A percentile compares a stretch with the other conserved stretches of the same genome.
Evolutionary conservation across 2,329 filamentous ascomycete genomes (phyloP).

Genomic region (Fusarium fujikuroi): DNA sequence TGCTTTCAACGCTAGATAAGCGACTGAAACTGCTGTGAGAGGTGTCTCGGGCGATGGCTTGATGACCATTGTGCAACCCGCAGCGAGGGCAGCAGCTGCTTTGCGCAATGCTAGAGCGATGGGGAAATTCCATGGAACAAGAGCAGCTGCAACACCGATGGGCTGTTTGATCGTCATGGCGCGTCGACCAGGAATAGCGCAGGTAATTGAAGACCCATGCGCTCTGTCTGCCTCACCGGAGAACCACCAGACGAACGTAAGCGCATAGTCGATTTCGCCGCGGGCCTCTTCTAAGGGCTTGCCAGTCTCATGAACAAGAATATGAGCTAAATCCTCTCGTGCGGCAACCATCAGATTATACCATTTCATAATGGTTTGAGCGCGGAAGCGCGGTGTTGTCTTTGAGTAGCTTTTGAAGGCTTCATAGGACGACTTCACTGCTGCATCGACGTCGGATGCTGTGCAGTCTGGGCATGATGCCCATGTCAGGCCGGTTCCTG

Average conservation of each 20-base stretch:
- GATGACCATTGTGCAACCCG: slow-evolving; percentile 79
- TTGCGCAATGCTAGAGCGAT: slow-evolving; percentile 62
- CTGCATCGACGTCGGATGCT: slow-evolving; percentile 44
- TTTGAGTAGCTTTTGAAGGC: slow-evolving; percentile 54
- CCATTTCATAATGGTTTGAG: slow-evolving; percentile 52
- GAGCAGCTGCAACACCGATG: slow-evolving; percentile 48
- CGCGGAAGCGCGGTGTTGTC: slow-evolving; percentile 48
- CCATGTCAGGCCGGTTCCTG: background rate
- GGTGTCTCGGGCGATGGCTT: slow-evolving; percentile 81
- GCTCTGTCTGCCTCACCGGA: slow-evolving; percentile 56
- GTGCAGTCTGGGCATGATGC: slow-evolving; percentile 5
- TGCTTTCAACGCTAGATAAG: slow-evolving; percentile 73
- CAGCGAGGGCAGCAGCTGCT: slow-evolving; percentile 69
- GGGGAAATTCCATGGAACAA: slow-evolving; percentile 68
- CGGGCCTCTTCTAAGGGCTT: slow-evolving; percentile 65
- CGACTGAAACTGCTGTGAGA: slow-evolving; percentile 75
- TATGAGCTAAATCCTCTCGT: slow-evolving; percentile 52
- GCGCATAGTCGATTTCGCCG: slow-evolving; percentile 66
- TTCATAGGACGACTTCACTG: slow-evolving; percentile 41
- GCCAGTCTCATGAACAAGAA: slow-evolving; percentile 62
- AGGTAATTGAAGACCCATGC: slow-evolving; percentile 67
- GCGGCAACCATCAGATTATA: slow-evolving; percentile 49
- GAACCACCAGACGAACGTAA: slow-evolving; percentile 68
- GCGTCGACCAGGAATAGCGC: slow-evolving; percentile 57
- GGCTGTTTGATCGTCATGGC: slow-evolving; percentile 74